Conservation (phyloP, 2,329 filamentous ascomycete genomes). For the Allantophomopsis lycopodina region DNA sequence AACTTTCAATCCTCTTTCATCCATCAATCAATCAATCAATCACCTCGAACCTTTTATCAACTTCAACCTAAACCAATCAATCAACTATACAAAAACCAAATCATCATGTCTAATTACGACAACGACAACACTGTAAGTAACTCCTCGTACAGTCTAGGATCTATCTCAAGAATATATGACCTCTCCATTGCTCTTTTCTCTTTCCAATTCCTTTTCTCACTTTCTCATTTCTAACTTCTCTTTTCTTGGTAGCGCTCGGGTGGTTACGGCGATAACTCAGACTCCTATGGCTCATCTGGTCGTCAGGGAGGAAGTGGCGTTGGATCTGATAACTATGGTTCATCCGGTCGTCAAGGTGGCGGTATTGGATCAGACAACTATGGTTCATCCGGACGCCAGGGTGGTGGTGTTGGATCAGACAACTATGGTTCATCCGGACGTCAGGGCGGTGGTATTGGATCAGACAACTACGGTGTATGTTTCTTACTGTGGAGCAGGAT, state of each 20-base stretch:
- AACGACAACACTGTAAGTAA: slow-evolving; percentile 15
- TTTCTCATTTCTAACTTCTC: background rate
- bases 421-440: slow-evolving; percentile 14
- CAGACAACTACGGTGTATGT: slow-evolving; percentile 6
- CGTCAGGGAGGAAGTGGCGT: background rate
- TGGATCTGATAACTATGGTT: slow-evolving; percentile 14
- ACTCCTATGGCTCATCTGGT: background rate
- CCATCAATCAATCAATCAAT: no score
- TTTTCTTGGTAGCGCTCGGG: slow-evolving; percentile 1
- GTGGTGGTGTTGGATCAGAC: slow-evolving; percentile 4
- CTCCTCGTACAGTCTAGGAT: background rate
- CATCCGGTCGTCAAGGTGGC: slow-evolving; percentile 3
- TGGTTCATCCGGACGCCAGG: background rate
- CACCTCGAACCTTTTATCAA: slow-evolving; percentile 1
- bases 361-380: slow-evolving; percentile 3
- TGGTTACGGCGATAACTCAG: slow-evolving; percentile 1
- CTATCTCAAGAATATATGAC: no score
- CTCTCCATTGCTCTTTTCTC: slow-evolving; percentile 3
- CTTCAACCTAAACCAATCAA: background rate
- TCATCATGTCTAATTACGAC: slow-evolving; percentile 19
- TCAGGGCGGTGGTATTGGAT: slow-evolving; percentile 6
- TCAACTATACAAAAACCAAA: background rate
- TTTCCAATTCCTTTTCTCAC: slow-evolving; percentile 1
- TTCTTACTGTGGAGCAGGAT: slow-evolving; percentile 7
- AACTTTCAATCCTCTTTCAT: no score